These are phyloP conservation scores for Powellomyces hirtus DNA, from an alignment of 192 early-diverging fungal genomes.

Conservation along the genomic window DNA sequence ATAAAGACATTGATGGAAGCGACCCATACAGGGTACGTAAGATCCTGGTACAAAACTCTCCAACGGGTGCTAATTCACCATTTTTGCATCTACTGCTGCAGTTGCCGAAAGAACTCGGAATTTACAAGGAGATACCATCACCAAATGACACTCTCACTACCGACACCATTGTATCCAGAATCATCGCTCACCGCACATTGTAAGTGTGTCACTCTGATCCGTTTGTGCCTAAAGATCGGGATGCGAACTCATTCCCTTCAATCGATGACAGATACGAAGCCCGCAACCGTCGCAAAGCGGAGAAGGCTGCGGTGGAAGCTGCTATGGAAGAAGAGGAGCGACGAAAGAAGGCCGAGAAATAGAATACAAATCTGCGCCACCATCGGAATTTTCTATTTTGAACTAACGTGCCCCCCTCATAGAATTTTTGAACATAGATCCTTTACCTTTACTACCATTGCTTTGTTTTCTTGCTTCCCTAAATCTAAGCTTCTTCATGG, in stretches of 20 bases:
- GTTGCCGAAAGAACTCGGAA: slow-evolving; percentile 74
- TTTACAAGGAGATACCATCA: slow-evolving; percentile 79
- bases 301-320: slow-evolving; percentile 45
- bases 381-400: too few species aligned
- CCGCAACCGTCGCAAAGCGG: slow-evolving; percentile 48
- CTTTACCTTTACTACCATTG: too few species aligned
- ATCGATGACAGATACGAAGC: slow-evolving; percentile 35
- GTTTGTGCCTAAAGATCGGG: neutral
- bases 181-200: slow-evolving; percentile 80
- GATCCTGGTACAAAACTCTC: neutral
- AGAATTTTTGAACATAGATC: too few species aligned
- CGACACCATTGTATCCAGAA: slow-evolving; percentile 81
- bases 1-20: slow-evolving; percentile 67
- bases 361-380: too few species aligned
- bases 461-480: too few species aligned
- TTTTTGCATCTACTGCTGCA: slow-evolving; percentile 15
- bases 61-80: too few species aligned
- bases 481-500: too few species aligned
- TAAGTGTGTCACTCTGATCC: slow-evolving; percentile 39
- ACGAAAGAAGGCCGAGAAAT: neutral
- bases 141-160: slow-evolving; percentile 77
- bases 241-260: too few species aligned
- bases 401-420: too few species aligned
- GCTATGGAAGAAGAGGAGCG: slow-evolving; percentile 34
- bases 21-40: slow-evolving; percentile 73